These are phyloP conservation scores for Hypoxylon sp. DNA, from an alignment of 2,329 filamentous ascomycete species.

Conservation along the genomic window DNA sequence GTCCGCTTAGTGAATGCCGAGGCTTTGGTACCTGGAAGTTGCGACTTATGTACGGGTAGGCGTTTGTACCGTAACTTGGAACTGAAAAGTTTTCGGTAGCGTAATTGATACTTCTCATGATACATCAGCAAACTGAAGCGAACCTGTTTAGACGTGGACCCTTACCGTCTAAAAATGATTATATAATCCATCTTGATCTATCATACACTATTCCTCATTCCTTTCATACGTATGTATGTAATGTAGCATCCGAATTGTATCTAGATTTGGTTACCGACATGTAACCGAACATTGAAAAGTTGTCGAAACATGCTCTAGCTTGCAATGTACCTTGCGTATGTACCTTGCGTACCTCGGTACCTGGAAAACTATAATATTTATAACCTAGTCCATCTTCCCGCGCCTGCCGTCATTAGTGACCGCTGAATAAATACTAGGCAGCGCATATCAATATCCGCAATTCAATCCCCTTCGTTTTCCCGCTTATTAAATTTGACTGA, in stretches of 20 bases:
- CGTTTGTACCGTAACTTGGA: background rate
- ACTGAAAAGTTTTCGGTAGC: background rate
- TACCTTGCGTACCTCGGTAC: constrained; percentile 8
- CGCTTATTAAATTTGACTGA: constrained; percentile 27
- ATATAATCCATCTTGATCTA: background rate
- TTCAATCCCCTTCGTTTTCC: constrained; percentile 5
- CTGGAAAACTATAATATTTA: constrained; percentile 7
- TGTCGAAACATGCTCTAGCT: constrained; percentile 6
- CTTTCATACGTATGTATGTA: constrained; percentile 5
- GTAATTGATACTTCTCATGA: background rate
- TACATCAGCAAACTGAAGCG: constrained; percentile 1
- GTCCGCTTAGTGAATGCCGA: constrained; percentile 26
- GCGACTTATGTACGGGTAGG: background rate
- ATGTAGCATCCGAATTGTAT: constrained; percentile 9
- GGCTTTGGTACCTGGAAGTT: constrained; percentile 13
- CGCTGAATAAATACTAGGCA: constrained; percentile 14
- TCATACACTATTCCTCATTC: background rate
- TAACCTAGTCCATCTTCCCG: constrained; percentile 14
- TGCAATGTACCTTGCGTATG: background rate
- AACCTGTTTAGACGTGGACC: background rate
- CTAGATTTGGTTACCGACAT: constrained; percentile 7
- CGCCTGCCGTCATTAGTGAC: constrained; percentile 12
- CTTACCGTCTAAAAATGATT: background rate
- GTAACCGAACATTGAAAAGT: constrained; percentile 12
- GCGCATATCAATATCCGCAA: constrained; percentile 2